Evolutionary conservation across 108 stramenopile species (phyloP), one percentile per base, ranked within the genome.

Genomic region (Nannochloropsis salina): DNA sequence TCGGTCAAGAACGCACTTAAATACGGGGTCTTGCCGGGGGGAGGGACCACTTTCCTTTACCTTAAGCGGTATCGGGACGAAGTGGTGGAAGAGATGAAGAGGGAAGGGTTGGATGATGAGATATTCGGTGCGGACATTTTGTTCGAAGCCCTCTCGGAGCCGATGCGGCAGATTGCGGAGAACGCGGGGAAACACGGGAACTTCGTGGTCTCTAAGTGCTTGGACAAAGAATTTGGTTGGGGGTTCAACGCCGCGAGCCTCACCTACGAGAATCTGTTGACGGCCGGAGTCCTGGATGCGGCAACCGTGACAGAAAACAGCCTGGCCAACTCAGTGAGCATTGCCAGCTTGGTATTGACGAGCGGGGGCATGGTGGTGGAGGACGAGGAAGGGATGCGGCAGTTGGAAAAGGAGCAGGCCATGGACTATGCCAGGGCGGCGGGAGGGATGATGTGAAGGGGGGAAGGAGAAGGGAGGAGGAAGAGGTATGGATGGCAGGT

Each of bases 221-320:
- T 83, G 40, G 82, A 88, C 80, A 84, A 92, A 9, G 94, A 92
- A 44, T 97, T 94, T 85, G 95, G 94, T 43, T 95, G 86, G 84
- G 97, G 97, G 84, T 98, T 94, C 94, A 95, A 98, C 90, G 97
- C 96, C 9, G 94, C 92, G 42, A 93, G 92, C 51, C 92, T 90
- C 85, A 93, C 93, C 88, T 98, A 93, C 92, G 92, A 93, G 83
- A 90, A 98, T 86, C 91, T 97, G 79, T 90, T 96, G 83, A 93
- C 92, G 61, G 91, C 93, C 43, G 97, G 97, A 43, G 93, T 98
- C 43, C 89, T 98, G 81, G 97, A 98, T 90, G 95, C 96, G 22
- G 97, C 97, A 44, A 97, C 96, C 93, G 97, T 98, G 80, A 95
- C 96, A 43, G 95, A 96, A 92, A 95, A 95, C 85, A 96, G 96